Conservation (phyloP, 1,284 basidiomycete species). For the Singerocomus rubriflavus region DNA sequence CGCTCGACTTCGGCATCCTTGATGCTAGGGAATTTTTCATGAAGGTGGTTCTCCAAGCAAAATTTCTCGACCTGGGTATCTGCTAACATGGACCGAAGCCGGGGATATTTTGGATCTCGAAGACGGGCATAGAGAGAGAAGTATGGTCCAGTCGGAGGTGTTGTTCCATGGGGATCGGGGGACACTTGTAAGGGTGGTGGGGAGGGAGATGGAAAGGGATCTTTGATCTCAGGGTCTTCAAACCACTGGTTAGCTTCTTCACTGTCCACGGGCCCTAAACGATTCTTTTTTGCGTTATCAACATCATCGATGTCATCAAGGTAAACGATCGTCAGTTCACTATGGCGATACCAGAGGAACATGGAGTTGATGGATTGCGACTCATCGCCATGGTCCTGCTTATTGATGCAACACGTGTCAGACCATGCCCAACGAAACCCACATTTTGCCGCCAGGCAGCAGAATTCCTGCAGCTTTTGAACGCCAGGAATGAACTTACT, state of each 20-base stretch:
- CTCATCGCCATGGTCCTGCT: constrained; percentile 15
- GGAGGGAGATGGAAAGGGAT: constrained; percentile 5
- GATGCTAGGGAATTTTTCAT: constrained; percentile 3
- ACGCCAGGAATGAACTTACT: too few relatives aligned
- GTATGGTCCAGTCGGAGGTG: not conserved
- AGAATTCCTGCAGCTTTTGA: constrained; percentile 27
- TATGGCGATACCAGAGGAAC: constrained; percentile 23
- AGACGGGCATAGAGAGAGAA: constrained; percentile 14
- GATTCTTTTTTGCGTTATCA: constrained; percentile 7
- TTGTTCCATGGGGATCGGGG: constrained; percentile 2
- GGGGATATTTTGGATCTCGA: not conserved
- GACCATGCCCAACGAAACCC: constrained; percentile 27
- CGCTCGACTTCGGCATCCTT: not conserved
- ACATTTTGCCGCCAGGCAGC: constrained; percentile 17
- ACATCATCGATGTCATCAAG: constrained; percentile 24
- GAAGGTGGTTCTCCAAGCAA: constrained; percentile 12
- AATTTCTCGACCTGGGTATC: constrained; percentile 23
- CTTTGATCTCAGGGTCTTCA: constrained; percentile 19
- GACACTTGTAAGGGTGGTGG: not conserved
- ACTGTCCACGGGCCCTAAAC: constrained; percentile 5
- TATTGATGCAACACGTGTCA: constrained; percentile 28
- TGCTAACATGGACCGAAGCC: constrained; percentile 12
- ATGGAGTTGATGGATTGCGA: constrained; percentile 27
- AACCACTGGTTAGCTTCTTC: constrained; percentile 14
- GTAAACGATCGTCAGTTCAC: constrained; percentile 26